Evolutionary conservation across 129 eudicot species (phyloP).

Genomic region (Arctium lappa): DNA sequence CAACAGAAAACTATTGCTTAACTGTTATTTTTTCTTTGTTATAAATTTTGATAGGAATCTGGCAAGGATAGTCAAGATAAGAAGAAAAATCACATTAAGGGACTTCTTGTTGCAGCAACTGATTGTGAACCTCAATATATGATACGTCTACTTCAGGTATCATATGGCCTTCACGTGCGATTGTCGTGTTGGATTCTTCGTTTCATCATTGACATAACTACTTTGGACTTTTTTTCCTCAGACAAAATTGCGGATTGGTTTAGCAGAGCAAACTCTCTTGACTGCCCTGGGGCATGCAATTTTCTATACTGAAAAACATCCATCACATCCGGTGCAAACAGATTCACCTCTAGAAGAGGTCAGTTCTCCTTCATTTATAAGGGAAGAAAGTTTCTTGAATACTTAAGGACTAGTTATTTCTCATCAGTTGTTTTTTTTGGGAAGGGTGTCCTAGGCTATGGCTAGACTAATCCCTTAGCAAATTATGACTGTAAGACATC

Average conservation of each 20-base stretch:
- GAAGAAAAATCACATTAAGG: constrained; percentile 83
- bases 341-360: constrained; percentile 82
- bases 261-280: constrained; percentile 89
- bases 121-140: constrained; percentile 89
- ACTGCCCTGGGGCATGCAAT: constrained; percentile 87
- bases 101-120: constrained; percentile 85
- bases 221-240: constrained; percentile 27
- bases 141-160: constrained; percentile 93
- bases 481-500: too few relatives aligned
- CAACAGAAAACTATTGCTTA: neutral
- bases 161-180: neutral
- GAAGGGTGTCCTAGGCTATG: too few relatives aligned
- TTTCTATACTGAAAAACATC: constrained; percentile 54
- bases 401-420: neutral
- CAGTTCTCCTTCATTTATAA: neutral
- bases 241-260: constrained; percentile 83
- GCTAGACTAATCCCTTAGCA: too few relatives aligned
- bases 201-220: constrained; percentile 10
- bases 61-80: constrained; percentile 89
- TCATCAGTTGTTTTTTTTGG: too few relatives aligned
- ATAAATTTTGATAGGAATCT: constrained; percentile 52
- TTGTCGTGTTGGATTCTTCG: neutral
- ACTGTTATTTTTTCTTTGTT: neutral
- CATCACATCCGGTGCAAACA: constrained; percentile 37
- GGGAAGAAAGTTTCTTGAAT: neutral